These are phyloP conservation scores for Pseudogymnoascus sp. DNA, from an alignment of 2,329 filamentous ascomycete species.

Conservation along the genomic window DNA sequence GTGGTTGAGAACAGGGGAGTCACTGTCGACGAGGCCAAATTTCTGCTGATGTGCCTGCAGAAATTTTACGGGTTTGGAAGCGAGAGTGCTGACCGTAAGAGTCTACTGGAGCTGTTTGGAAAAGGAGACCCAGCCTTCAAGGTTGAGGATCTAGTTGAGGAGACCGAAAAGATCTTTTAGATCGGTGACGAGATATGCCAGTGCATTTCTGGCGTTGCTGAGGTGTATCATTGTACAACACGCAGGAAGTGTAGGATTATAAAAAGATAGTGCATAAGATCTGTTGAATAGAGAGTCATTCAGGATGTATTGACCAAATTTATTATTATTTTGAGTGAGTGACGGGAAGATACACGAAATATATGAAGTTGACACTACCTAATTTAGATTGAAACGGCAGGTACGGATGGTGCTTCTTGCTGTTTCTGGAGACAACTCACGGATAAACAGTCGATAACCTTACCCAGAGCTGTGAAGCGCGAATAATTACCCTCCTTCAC, in stretches of 20 bases:
- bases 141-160: constrained; percentile 77
- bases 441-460: not conserved
- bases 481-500: not conserved
- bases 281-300: not conserved
- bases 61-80: constrained; percentile 71
- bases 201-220: not conserved
- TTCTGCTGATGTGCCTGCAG: constrained; percentile 87
- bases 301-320: not conserved
- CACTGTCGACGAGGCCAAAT: constrained; percentile 73
- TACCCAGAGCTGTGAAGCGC: not conserved
- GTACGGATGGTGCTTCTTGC: not conserved
- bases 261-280: not conserved
- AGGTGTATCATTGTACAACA: constrained; percentile 3
- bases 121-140: constrained; percentile 71
- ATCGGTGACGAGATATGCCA: not conserved
- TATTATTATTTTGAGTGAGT: not conserved
- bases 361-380: too few species aligned
- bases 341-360: not conserved
- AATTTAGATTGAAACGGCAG: not conserved
- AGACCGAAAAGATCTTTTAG: constrained; percentile 71
- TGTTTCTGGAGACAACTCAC: not conserved
- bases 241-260: not conserved
- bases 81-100: constrained; percentile 54
- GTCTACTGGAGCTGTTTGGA: constrained; percentile 74
- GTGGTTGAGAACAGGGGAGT: constrained; percentile 72